Conservation (phyloP, 176 grass and related monocot genomes). For the Triticum urartu region DNA sequence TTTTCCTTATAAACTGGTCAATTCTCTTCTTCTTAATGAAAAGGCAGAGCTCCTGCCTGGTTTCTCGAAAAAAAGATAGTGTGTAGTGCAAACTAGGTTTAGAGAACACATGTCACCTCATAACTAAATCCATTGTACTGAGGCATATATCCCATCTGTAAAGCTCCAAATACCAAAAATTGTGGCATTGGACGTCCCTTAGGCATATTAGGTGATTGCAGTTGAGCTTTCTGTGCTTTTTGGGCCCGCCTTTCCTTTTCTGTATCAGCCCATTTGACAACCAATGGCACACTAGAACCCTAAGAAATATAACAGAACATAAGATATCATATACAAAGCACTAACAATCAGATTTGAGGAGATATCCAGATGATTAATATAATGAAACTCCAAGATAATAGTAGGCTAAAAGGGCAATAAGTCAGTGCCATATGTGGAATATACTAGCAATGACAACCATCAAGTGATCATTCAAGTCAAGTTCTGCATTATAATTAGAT, state of each 20-base stretch:
- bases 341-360: background rate
- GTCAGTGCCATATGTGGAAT: background rate
- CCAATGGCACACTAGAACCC: conserved; percentile 97
- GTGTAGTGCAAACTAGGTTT: background rate
- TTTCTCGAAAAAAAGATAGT: no score
- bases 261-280: conserved; percentile 99
- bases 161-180: conserved; percentile 84
- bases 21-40: no score
- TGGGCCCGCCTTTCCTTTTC: conserved; percentile 94
- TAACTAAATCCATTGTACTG: conserved; percentile 93
- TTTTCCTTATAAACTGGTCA: no score
- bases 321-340: background rate
- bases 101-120: conserved; percentile 56
- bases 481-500: background rate
- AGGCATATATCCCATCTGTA: conserved; percentile 91
- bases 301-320: conserved; percentile 27
- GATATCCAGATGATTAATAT: background rate
- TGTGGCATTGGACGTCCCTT: conserved; percentile 71
- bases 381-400: background rate
- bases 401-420: background rate
- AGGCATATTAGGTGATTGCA: conserved; percentile 55
- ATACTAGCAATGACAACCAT: background rate
- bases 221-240: conserved; percentile 91
- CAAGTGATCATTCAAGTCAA: background rate
- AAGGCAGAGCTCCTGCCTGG: no score